These are phyloP conservation scores for Elsinoe australis DNA, from an alignment of 2,329 filamentous ascomycete species.

Conservation along the genomic window DNA sequence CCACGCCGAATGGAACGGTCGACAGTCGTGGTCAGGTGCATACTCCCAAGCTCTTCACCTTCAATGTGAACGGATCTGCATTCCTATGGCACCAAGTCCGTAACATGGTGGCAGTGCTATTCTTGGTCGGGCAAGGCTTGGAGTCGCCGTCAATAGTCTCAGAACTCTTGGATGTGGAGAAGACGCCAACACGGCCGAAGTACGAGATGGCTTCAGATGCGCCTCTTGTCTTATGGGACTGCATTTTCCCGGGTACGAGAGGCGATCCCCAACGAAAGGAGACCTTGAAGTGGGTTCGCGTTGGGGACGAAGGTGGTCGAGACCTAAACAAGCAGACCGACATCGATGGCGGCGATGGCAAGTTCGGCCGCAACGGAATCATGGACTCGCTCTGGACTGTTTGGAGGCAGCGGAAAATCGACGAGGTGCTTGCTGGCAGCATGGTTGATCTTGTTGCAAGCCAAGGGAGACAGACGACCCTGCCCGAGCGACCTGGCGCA, in stretches of 20 bases:
- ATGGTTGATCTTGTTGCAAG: slow-evolving; percentile 57
- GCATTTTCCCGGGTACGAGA: slow-evolving; percentile 59
- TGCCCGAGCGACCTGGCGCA: slow-evolving; percentile 14
- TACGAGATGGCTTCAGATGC: slow-evolving; percentile 89
- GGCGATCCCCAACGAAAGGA: slow-evolving; percentile 43
- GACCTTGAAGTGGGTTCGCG: slow-evolving; percentile 68
- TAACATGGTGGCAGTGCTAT: slow-evolving; percentile 87
- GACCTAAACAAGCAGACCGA: slow-evolving; percentile 27
- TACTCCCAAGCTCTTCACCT: slow-evolving; percentile 68
- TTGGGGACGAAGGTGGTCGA: slow-evolving; percentile 54
- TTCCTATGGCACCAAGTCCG: slow-evolving; percentile 98
- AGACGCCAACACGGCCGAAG: slow-evolving; percentile 66
- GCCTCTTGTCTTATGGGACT: slow-evolving; percentile 93
- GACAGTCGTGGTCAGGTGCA: not conserved
- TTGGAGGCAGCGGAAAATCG: slow-evolving; percentile 81
- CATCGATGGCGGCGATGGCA: slow-evolving; percentile 43
- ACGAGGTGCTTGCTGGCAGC: slow-evolving; percentile 72
- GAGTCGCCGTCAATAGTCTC: slow-evolving; percentile 67
- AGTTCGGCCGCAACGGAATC: slow-evolving; percentile 58
- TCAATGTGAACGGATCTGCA: slow-evolving; percentile 80
- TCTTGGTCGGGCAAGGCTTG: slow-evolving; percentile 81
- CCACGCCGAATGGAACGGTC: not conserved
- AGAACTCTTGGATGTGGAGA: slow-evolving; percentile 63
- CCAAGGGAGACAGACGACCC: slow-evolving; percentile 31
- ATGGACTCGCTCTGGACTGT: slow-evolving; percentile 70